Base-by-base conservation (phyloP, 305 asterid genomes). In the Fraxinus paxiana region DNA sequence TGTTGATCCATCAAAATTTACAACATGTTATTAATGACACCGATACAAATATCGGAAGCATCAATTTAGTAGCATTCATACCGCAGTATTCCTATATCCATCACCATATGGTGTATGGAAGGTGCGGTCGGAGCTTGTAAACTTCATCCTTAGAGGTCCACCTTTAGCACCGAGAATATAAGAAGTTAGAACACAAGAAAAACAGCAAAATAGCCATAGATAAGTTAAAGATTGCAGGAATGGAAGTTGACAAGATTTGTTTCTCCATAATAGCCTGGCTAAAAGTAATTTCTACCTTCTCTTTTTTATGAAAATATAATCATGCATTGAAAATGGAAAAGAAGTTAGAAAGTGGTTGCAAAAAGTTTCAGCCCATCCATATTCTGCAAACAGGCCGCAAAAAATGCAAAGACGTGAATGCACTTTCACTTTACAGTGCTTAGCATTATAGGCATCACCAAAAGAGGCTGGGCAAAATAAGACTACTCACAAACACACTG, bases 21-120 rank as follows among this genome's bases (percentile, higher is more conserved):
- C 46, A 70, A 78, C 78, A 31, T 31, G 59, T 17, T 33, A 59
- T 51, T 61, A 74, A 78, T 79, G 76, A 82, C 38, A 35, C 76
- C 35, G 46, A 38, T 65, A 83, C 41, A 18, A 37, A 85, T 79
- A 31, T 28, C 28, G 37, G 70, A 73, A 74, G 34, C 73, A 83
- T 24, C 59, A 28, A 46, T 63, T 41, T 43, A 37, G 76, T 74
- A 61, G 77, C 77, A 76, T 71, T 28, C 87, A 80, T 89, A 89
- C 92, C 92, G 77, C 65, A 82, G 73, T 87, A 75, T 63, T 79
- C 24, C 89, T 87, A 84, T 87, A 87, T 81, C 89, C 90, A 77
- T 86, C 87, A 59, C 87, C 88, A 81, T 89, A 84, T 65, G 84
- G 85, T 59, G 77, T 77, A 65, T 83, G 71, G 76, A 80, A 87